Conservation (phyloP, 1,139 yeast species). For the Yamadazyma jaroonii region DNA sequence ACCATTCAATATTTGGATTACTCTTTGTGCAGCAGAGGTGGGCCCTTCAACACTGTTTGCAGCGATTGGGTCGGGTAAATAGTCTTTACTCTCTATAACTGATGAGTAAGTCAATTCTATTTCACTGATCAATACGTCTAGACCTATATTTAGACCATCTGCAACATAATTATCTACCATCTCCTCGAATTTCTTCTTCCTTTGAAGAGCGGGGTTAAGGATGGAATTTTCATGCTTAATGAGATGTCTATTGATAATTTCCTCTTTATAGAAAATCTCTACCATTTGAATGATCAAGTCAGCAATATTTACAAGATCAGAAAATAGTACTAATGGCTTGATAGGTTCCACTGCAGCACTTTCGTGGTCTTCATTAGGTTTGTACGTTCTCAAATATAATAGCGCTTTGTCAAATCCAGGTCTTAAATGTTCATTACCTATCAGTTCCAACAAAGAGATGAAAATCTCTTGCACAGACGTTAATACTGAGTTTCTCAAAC, state of each 20-base stretch:
- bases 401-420: slow-evolving; percentile 85
- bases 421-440: slow-evolving; percentile 72
- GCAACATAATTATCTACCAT: slow-evolving; percentile 88
- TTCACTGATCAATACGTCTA: slow-evolving; percentile 81
- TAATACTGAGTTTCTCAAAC: slow-evolving; percentile 29
- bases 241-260: slow-evolving; percentile 59
- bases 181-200: slow-evolving; percentile 76
- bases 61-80: slow-evolving; percentile 7
- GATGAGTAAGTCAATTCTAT: slow-evolving; percentile 40
- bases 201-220: slow-evolving; percentile 74
- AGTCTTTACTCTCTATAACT: slow-evolving; percentile 8
- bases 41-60: slow-evolving; percentile 44
- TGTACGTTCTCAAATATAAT: slow-evolving; percentile 63
- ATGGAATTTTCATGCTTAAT: slow-evolving; percentile 74
- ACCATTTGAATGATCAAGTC: slow-evolving; percentile 92
- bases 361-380: slow-evolving; percentile 38
- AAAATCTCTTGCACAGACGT: slow-evolving; percentile 56
- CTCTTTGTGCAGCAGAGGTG: slow-evolving; percentile 65
- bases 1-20: slow-evolving; percentile 60
- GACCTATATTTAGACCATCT: slow-evolving; percentile 85
- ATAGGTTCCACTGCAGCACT: slow-evolving; percentile 34
- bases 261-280: slow-evolving; percentile 87
- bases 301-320: slow-evolving; percentile 88
- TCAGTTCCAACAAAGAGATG: slow-evolving; percentile 56
- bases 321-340: slow-evolving; percentile 82